Evolutionary conservation across 2,329 filamentous ascomycete genomes (phyloP), one percentile per base, ranked within the genome.

Genomic region (Aspergillus pseudoviridinutans): DNA sequence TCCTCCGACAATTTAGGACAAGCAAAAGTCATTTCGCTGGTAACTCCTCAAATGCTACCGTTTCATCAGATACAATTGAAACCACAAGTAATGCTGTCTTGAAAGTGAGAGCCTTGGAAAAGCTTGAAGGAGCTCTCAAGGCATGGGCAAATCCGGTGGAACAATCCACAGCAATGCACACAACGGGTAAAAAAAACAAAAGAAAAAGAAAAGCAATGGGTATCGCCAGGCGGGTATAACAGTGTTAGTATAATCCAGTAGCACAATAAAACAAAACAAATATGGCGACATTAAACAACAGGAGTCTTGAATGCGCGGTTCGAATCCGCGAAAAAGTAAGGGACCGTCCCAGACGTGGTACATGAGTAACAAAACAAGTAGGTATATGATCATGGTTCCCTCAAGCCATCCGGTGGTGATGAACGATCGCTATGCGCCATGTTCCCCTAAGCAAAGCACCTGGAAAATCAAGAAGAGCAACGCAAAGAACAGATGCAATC

Each of bases 211-310:
- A 61, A 32, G 53, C 55, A 65, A 41, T 59, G 63, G 66, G 66
- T 68, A 68, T 68, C 66, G 66, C 63, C 56, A 61, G 57, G 60
- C 49, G 24, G 49, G 50, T 61, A 65, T 59, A 66, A 61, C 52
- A 60, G 51, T 58, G 53, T 27, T 12, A 51, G 20, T 32, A 54
- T 59, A 62, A 63, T 61, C 54, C 54, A 57, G 56, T 54, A 46
- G 54, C 52, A 53, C 29, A 63, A 41, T 47, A 25, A 51, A 51
- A 53, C 50, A 60, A 42, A 58, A 61, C 42, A 59, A 49, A 62
- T 44, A 60, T 56, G 54, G 20, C 20, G 20, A 14, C 44, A 47
- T 47, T 22, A 22, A 46, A 46, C 44, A 27, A 35, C 10, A 52
- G 38, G n/a, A 27, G 57, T 58, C 61, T 47, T 29, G 41, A 51